Evolutionary conservation across 805 yeast species (phyloP).

Genomic region (Candida germanica): DNA sequence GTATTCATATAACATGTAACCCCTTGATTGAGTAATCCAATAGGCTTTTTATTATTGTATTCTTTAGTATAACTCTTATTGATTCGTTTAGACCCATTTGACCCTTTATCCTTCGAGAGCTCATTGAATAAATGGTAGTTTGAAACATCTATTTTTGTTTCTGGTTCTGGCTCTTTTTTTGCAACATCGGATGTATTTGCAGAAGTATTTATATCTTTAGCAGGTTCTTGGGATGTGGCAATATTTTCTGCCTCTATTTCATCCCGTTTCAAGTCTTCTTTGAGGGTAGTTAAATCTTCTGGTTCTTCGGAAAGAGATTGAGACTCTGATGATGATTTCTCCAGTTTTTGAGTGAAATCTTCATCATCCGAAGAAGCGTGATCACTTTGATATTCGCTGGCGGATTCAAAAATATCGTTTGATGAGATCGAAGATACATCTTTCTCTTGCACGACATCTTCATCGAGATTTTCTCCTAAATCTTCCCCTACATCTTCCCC

Average conservation of each 20-base stretch:
- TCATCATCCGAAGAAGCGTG: constrained; percentile 5
- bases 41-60: constrained; percentile 48
- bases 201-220: constrained; percentile 8
- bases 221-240: constrained; percentile 1
- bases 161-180: constrained; percentile 26
- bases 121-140: constrained; percentile 60
- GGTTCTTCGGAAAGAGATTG: constrained; percentile 13
- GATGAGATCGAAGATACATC: constrained; percentile 2
- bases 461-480: constrained; percentile 11
- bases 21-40: constrained; percentile 84
- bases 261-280: constrained; percentile 19
- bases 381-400: constrained; percentile 7
- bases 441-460: background rate
- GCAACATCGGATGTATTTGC: constrained; percentile 10
- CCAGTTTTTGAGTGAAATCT: constrained; percentile 6
- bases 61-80: constrained; percentile 69
- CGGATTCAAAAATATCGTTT: constrained; percentile 10
- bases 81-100: constrained; percentile 56
- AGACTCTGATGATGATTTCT: constrained; percentile 9
- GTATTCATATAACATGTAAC: constrained; percentile 97
- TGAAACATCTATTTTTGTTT: constrained; percentile 4
- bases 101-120: constrained; percentile 56
- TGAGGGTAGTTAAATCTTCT: constrained; percentile 16
- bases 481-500: constrained; percentile 32
- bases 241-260: constrained; percentile 10